These are phyloP conservation scores for Linanthus parryae DNA, from an alignment of 148 eudicot species.

Conservation along the genomic window DNA sequence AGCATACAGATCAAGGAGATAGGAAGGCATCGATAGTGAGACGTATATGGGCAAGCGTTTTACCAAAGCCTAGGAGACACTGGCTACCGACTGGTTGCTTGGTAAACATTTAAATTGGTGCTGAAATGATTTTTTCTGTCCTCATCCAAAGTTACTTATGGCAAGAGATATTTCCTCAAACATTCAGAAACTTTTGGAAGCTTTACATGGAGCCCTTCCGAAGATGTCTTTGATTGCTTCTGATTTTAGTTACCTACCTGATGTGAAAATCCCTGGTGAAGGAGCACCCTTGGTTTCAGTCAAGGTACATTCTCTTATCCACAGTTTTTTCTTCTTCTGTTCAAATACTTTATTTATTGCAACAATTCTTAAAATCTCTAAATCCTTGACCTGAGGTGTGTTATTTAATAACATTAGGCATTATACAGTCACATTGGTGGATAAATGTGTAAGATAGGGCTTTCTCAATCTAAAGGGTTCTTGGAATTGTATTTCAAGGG, in stretches of 20 bases:
- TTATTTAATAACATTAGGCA: no score
- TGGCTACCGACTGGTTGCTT: constrained; percentile 97
- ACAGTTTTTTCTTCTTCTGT: neutral
- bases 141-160: constrained; percentile 1
- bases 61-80: constrained; percentile 75
- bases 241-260: constrained; percentile 93
- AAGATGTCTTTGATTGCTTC: constrained; percentile 95
- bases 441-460: no score
- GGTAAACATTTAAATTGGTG: constrained; percentile 28
- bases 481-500: no score
- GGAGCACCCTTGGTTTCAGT: constrained; percentile 93
- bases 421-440: no score
- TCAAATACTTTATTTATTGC: neutral
- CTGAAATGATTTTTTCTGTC: neutral
- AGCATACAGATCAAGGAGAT: constrained; percentile 31
- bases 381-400: no score
- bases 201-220: constrained; percentile 77
- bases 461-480: no score
- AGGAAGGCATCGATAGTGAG: constrained; percentile 29
- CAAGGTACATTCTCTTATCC: constrained; percentile 44
- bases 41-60: constrained; percentile 58
- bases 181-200: constrained; percentile 72
- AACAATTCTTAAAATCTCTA: no score
- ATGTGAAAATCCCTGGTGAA: constrained; percentile 78
- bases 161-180: neutral